Conservation (phyloP, 2,329 filamentous ascomycete genomes). For the Beauveria pseudobassiana region DNA sequence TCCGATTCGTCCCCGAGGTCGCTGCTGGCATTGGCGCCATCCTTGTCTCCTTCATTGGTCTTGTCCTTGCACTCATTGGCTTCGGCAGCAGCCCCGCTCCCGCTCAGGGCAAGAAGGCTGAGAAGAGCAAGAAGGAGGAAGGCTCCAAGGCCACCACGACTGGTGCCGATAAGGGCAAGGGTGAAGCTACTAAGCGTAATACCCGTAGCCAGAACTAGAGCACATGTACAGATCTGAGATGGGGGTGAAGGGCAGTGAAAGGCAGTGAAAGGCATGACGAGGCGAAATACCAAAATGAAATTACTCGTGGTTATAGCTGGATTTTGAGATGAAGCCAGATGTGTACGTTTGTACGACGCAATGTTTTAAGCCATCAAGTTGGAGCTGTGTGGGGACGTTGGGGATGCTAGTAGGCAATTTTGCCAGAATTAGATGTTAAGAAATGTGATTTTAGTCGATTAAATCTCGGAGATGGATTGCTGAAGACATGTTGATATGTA, state of each 20-base stretch:
- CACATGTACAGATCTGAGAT: neutral
- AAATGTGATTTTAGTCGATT: neutral
- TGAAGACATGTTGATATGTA: no score
- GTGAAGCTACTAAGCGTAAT: slow-evolving; percentile 56
- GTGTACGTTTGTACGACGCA: slow-evolving; percentile 9
- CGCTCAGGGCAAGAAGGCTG: slow-evolving; percentile 60
- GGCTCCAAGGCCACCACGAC: slow-evolving; percentile 49
- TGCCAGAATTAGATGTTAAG: neutral
- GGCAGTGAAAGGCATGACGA: neutral
- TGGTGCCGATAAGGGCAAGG: slow-evolving; percentile 67
- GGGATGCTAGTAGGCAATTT: neutral
- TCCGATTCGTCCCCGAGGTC: slow-evolving; percentile 87
- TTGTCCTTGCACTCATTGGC: slow-evolving; percentile 61
- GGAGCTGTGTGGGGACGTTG: neutral
- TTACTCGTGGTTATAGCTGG: slow-evolving; percentile 7
- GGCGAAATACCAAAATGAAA: slow-evolving; percentile 7
- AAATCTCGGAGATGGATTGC: no score
- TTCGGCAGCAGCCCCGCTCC: slow-evolving; percentile 59
- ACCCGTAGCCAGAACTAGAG: slow-evolving; percentile 49
- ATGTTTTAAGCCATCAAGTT: neutral
- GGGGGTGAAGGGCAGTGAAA: no score
- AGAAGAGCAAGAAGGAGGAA: slow-evolving; percentile 67
- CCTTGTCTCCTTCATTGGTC: slow-evolving; percentile 59
- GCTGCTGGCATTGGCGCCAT: slow-evolving; percentile 71
- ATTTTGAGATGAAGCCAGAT: slow-evolving; percentile 7